These are phyloP conservation scores for Halophytophthora batemanensis DNA, from an alignment of 352 stramenopile species.

Conservation along the genomic window DNA sequence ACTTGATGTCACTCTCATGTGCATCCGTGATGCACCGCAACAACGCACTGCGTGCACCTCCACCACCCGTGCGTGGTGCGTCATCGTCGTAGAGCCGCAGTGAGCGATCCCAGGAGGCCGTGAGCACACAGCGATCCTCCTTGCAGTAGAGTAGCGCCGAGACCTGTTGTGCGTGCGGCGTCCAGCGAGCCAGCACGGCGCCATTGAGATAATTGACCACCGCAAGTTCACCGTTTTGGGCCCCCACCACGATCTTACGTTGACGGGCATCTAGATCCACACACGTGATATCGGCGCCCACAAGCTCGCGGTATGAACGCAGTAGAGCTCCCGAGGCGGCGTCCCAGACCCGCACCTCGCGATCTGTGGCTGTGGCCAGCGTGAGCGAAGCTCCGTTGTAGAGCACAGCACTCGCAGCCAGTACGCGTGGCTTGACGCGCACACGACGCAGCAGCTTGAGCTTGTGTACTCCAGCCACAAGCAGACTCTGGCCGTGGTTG, in stretches of 20 bases:
- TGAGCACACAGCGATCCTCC: slow-evolving; percentile 72
- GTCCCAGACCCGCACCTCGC: slow-evolving; percentile 71
- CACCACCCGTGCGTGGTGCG: slow-evolving; percentile 16
- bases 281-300: slow-evolving; percentile 59
- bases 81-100: slow-evolving; percentile 75
- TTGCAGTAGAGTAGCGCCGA: slow-evolving; percentile 70
- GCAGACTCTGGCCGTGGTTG: slow-evolving; percentile 55
- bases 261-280: slow-evolving; percentile 68
- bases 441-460: slow-evolving; percentile 71
- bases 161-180: slow-evolving; percentile 57
- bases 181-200: slow-evolving; percentile 59
- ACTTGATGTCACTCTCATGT: slow-evolving; percentile 77
- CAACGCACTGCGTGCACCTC: slow-evolving; percentile 41
- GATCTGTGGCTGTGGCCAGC: slow-evolving; percentile 64
- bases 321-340: slow-evolving; percentile 48
- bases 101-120: slow-evolving; percentile 72
- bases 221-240: slow-evolving; percentile 60
- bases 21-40: slow-evolving; percentile 66
- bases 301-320: slow-evolving; percentile 55
- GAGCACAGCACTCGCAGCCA: slow-evolving; percentile 60
- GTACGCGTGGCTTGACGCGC: slow-evolving; percentile 50
- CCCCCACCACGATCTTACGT: slow-evolving; percentile 67
- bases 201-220: slow-evolving; percentile 81
- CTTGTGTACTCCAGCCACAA: slow-evolving; percentile 62
- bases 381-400: slow-evolving; percentile 70